phyloP scores from a whole-genome alignment of 2,329 filamentous ascomycete species.

The Stylonectria norvegica region DNA sequence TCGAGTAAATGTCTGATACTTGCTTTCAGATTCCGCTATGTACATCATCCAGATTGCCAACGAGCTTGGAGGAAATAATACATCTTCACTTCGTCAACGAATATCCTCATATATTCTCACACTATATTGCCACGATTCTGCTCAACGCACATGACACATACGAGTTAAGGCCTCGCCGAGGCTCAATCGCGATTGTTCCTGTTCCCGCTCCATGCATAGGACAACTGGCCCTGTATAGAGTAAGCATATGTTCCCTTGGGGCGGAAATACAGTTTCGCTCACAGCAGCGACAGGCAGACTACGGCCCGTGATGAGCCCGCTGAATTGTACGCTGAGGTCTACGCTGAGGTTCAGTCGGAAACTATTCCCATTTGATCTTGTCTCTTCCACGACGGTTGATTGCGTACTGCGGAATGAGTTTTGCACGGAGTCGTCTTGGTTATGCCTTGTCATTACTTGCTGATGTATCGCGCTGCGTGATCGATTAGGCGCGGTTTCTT shows the following conservation, averaged over 20 bases:
- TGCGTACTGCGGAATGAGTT: constrained; percentile 10
- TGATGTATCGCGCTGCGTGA: too few species aligned
- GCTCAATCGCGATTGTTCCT: too few species aligned
- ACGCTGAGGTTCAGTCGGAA: constrained; percentile 27
- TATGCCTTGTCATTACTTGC: too few species aligned
- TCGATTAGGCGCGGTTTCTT: too few species aligned
- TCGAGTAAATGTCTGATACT: constrained; percentile 48
- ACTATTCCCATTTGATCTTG: constrained; percentile 14
- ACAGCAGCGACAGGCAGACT: constrained; percentile 25
- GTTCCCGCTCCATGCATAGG: constrained; percentile 20
- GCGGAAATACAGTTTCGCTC: constrained; percentile 3
- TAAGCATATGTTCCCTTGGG: constrained; percentile 6
- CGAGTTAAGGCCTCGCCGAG: too few species aligned
- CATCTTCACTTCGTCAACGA: too few species aligned
- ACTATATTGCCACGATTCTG: too few species aligned
- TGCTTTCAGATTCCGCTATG: constrained; percentile 18
- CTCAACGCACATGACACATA: too few species aligned
- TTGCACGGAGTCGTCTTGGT: constrained; percentile 22
- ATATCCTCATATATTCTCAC: too few species aligned
- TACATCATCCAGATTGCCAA: constrained; percentile 27
- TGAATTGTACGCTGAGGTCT: constrained; percentile 23
- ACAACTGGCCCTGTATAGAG: constrained; percentile 18
- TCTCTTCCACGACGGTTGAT: constrained; percentile 1
- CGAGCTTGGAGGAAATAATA: too few species aligned
- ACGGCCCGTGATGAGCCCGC: constrained; percentile 23